These are phyloP conservation scores for Ulmus americana DNA, from an alignment of 331 rosid species.

Conservation along the genomic window DNA sequence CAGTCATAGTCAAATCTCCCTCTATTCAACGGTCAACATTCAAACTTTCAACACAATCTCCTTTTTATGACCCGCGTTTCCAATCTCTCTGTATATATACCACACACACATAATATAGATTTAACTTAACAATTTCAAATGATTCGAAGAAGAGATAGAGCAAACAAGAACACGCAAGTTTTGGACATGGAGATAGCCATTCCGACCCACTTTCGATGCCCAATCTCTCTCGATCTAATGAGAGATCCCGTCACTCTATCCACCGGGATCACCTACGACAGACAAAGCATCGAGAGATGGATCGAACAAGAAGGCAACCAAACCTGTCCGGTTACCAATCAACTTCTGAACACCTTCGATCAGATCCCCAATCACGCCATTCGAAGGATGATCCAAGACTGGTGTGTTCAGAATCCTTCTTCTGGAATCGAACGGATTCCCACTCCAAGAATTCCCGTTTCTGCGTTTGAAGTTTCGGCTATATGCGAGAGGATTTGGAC, in stretches of 20 bases:
- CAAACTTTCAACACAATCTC: too few relatives aligned
- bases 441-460: slow-evolving; percentile 62
- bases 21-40: too few relatives aligned
- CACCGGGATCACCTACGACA: slow-evolving; percentile 74
- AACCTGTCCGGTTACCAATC: slow-evolving; percentile 67
- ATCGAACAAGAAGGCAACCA: slow-evolving; percentile 52
- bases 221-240: slow-evolving; percentile 70
- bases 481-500: slow-evolving; percentile 32
- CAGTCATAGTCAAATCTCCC: too few relatives aligned
- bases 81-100: too few relatives aligned
- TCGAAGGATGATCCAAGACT: slow-evolving; percentile 67
- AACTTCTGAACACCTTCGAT: slow-evolving; percentile 34
- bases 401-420: slow-evolving; percentile 71
- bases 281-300: slow-evolving; percentile 81
- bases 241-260: slow-evolving; percentile 69
- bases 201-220: slow-evolving; percentile 65
- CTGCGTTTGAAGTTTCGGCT: slow-evolving; percentile 41
- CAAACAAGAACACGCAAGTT: too few relatives aligned
- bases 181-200: slow-evolving; percentile 40
- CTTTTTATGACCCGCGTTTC: too few relatives aligned
- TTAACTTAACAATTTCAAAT: too few relatives aligned
- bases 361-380: slow-evolving; percentile 67
- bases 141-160: too few relatives aligned
- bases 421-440: slow-evolving; percentile 73
- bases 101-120: too few relatives aligned